Base-by-base conservation (phyloP, 345 rosid genomes). In the Rhizophora apiculata region DNA sequence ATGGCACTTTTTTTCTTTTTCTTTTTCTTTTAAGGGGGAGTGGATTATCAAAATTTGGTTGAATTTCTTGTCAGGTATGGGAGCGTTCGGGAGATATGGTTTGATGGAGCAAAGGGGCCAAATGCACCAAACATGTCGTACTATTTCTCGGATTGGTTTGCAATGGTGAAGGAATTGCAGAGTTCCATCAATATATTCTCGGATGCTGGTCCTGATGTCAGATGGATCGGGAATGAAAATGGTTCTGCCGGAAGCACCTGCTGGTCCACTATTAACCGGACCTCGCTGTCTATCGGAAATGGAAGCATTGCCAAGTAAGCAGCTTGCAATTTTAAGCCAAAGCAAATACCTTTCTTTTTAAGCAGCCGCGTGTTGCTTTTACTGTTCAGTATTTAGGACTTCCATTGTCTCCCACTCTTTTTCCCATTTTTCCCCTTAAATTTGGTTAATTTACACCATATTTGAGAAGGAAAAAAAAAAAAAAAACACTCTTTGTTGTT, bases 91-190 rank as follows among this genome's bases (percentile, higher is more conserved):
- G 95, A 89, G 82, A 89, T 89, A 71, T 89, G 95, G 95, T 89
- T 89, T 60, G 95, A 89, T 65, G 95, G 95, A 60, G 85, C 86
- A 1, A 89, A 89, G 65, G 95, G 90, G 1, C 19, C 82, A 1
- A 76, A 83, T 51, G 90, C 85, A 3, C 82, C 83, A 20, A 89
- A 89, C 69, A 85, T 87, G 86, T 72, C 88, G 4, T 89, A 86
- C 49, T 43, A 43, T 15, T 43, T 43, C 49, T 43, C 49, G 49
- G 96, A 86, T 13, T 89, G 96, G 96, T 89, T 89, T 64, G 80
- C 84, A 3, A 89, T 87, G 96, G 96, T 84, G 76, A 85, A 74
- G 73, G 92, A 87, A 64, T 63, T 89, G 70, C 96, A 89, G 80
- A 79, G 81, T 34, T 83, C 92, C 16, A 86, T 89, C 73, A 87